Conservation (phyloP, 2,329 filamentous ascomycete genomes). For the Malbranchea cinnamomea region DNA sequence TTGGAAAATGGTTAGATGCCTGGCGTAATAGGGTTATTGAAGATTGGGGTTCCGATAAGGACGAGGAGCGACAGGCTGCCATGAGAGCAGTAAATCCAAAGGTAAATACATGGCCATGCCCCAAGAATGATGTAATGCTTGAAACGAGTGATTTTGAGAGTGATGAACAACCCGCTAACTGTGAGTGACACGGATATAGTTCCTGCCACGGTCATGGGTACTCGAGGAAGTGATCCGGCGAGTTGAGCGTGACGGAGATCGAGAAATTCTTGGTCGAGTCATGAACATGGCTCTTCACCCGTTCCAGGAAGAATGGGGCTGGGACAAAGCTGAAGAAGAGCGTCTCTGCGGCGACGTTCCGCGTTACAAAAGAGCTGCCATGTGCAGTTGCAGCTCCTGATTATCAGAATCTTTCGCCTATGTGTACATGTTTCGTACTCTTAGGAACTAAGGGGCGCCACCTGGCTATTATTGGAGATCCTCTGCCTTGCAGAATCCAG, state of each 20-base stretch:
- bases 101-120: conserved; percentile 24
- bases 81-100: conserved; percentile 89
- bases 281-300: conserved; percentile 76
- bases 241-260: conserved; percentile 71
- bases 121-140: neutral
- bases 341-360: conserved; percentile 80
- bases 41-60: conserved; percentile 54
- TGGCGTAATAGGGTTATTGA: conserved; percentile 60
- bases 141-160: too few species aligned
- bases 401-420: too few species aligned
- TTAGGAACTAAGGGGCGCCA: too few species aligned
- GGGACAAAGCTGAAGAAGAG: conserved; percentile 57
- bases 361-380: conserved; percentile 59
- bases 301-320: conserved; percentile 55
- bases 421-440: too few species aligned
- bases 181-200: conserved; percentile 29
- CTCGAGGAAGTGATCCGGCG: conserved; percentile 83
- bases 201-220: conserved; percentile 80
- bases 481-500: too few species aligned
- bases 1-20: conserved; percentile 66
- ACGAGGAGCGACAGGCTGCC: conserved; percentile 48
- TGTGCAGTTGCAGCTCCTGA: conserved; percentile 88
- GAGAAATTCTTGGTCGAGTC: conserved; percentile 59
- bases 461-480: too few species aligned
- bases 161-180: neutral